Base-by-base conservation (phyloP, 768 basidiomycete genomes). In the Hortiboletus flavorubellus region DNA sequence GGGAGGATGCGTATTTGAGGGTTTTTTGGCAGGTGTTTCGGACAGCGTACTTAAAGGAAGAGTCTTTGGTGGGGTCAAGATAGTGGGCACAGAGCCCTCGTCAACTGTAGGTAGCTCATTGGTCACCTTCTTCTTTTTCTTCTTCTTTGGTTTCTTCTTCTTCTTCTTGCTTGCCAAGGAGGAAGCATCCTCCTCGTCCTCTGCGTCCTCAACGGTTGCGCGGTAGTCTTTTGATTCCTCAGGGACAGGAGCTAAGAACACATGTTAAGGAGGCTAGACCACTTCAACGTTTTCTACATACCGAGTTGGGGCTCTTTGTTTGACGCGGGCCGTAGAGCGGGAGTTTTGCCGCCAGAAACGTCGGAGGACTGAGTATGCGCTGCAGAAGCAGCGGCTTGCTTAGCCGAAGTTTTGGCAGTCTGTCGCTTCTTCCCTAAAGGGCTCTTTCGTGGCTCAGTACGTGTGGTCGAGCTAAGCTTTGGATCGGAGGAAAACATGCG, bases 151-250 rank as follows among this genome's bases (percentile, higher is more conserved):
- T 16, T 57, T 59, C 37, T 60, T 66, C 70, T 89, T 87, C 68
- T 87, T 89, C 75, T 89, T 89, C 44, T 74, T 72, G n/a, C 59
- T 64, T 2, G 76, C 71, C 2, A 69, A 46, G 2, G 73, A 62
- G 0, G 66, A 45, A 30, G 64, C 51, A 1, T 68, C 71, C 5
- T 78, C 86, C 64, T 87, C 87, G 46, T 89, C 90, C 47, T 87
- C 86, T 0, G 82, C 85, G 40, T 91, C 87, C 62, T 89, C 89
- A 9, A 87, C 77, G 0, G 85, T 87, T 14, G 80, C 75, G 8
- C 58, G 66, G 40, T 55, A 51, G 39, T 55, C 63, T 75, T 77
- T 47, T 71, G 72, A 56, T 70, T 75, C 60, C 68, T 73, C 46
- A 31, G 52, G 38, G 8, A 30, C 10, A 43, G 49, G 39, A 48